phyloP scores from a whole-genome alignment of 2,329 filamentous ascomycete species.

The Paraphaeosphaeria minitans region DNA sequence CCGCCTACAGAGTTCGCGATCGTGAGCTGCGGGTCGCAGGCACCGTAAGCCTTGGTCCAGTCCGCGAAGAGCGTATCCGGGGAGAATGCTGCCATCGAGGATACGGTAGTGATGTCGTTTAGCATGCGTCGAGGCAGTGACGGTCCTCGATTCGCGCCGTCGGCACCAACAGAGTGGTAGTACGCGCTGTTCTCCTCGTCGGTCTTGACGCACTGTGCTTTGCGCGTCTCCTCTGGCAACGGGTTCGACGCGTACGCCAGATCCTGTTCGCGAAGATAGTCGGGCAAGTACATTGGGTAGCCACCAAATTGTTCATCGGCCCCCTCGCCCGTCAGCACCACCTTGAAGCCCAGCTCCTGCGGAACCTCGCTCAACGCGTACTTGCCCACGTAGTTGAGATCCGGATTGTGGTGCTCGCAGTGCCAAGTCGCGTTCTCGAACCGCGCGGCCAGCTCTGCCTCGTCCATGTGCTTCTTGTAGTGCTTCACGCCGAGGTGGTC shows the following conservation, averaged over 20 bases:
- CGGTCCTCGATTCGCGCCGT: constrained; percentile 29
- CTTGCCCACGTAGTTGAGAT: constrained; percentile 60
- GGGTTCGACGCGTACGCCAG: constrained; percentile 10
- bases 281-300: constrained; percentile 54
- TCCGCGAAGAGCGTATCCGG: constrained; percentile 43
- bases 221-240: constrained; percentile 10
- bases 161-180: constrained; percentile 30
- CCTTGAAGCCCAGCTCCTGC: constrained; percentile 55
- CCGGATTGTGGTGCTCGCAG: constrained; percentile 52
- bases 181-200: constrained; percentile 15
- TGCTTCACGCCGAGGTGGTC: constrained; percentile 54
- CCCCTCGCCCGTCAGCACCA: constrained; percentile 60
- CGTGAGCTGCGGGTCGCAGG: constrained; percentile 39
- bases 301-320: constrained; percentile 61
- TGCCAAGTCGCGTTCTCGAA: constrained; percentile 55
- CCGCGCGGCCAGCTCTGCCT: constrained; percentile 48
- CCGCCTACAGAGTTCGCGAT: constrained; percentile 34
- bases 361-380: constrained; percentile 55
- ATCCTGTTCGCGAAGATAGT: constrained; percentile 58
- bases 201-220: constrained; percentile 13
- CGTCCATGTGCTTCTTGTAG: constrained; percentile 51
- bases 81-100: constrained; percentile 41
- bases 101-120: constrained; percentile 47
- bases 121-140: constrained; percentile 44
- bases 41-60: constrained; percentile 38